phyloP scores from a whole-genome alignment of 352 stramenopile species.

The Elongisporangium senticosum region DNA sequence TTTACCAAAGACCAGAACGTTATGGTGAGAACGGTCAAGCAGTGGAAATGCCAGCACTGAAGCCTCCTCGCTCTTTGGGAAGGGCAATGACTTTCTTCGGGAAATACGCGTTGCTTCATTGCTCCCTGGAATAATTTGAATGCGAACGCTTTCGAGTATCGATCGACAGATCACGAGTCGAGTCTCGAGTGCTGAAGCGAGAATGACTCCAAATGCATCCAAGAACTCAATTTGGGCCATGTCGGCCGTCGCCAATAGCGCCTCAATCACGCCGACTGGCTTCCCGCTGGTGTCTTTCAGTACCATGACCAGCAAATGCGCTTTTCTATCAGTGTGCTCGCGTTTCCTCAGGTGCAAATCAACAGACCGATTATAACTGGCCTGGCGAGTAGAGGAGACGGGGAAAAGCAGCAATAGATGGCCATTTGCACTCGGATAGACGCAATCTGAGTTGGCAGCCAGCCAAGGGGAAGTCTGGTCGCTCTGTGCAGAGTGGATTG shows the following conservation, averaged over 20 bases:
- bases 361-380: slow-evolving; percentile 4
- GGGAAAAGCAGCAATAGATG: slow-evolving; percentile 14
- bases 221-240: slow-evolving; percentile 10
- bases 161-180: slow-evolving; percentile 10
- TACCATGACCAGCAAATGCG: slow-evolving; percentile 13
- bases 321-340: not conserved
- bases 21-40: not conserved
- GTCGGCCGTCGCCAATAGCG: slow-evolving; percentile 2
- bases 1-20: slow-evolving; percentile 8
- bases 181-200: slow-evolving; percentile 12
- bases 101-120: not conserved
- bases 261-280: slow-evolving; percentile 13
- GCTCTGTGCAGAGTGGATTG: not conserved
- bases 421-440: slow-evolving; percentile 9
- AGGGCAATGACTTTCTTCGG: not conserved
- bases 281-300: slow-evolving; percentile 4
- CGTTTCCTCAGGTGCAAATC: slow-evolving; percentile 7
- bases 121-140: slow-evolving; percentile 3
- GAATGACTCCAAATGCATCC: slow-evolving; percentile 12
- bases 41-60: slow-evolving; percentile 8
- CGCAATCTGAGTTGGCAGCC: not conserved
- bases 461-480: slow-evolving; percentile 2
- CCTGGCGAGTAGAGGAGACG: slow-evolving; percentile 1
- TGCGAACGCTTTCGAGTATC: slow-evolving; percentile 1
- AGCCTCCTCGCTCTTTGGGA: not conserved